phyloP scores from a whole-genome alignment of 2,329 filamentous ascomycete species.

The Leptographium wingfieldii region DNA sequence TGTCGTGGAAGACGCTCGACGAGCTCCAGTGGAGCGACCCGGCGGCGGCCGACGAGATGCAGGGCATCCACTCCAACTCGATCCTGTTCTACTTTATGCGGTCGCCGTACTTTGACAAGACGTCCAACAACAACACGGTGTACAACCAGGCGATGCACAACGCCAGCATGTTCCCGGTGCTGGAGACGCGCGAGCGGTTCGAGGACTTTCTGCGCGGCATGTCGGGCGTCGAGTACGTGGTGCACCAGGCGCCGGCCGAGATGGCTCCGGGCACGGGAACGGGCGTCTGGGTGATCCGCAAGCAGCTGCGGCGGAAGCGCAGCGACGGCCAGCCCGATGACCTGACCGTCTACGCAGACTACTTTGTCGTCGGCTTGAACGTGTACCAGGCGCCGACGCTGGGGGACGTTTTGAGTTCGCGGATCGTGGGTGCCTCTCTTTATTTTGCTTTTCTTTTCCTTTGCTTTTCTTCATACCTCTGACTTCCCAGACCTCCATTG shows the following conservation, averaged over 20 bases:
- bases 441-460: background rate
- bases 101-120: slow-evolving; percentile 56
- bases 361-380: slow-evolving; percentile 53
- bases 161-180: slow-evolving; percentile 40
- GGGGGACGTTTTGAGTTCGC: slow-evolving; percentile 44
- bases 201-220: slow-evolving; percentile 50
- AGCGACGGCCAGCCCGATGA: slow-evolving; percentile 33
- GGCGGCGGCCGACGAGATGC: slow-evolving; percentile 31
- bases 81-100: slow-evolving; percentile 56
- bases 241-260: slow-evolving; percentile 52
- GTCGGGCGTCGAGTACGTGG: slow-evolving; percentile 54
- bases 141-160: slow-evolving; percentile 51
- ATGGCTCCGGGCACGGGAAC: slow-evolving; percentile 47
- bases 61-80: slow-evolving; percentile 50
- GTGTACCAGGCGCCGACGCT: slow-evolving; percentile 54
- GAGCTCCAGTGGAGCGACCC: slow-evolving; percentile 55
- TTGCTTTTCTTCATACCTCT: slow-evolving; percentile 8
- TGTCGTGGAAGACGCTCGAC: slow-evolving; percentile 35
- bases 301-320: slow-evolving; percentile 50
- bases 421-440: slow-evolving; percentile 33
- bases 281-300: slow-evolving; percentile 57
- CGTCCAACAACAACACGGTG: slow-evolving; percentile 54
- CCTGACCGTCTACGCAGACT: slow-evolving; percentile 44
- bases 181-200: slow-evolving; percentile 50
- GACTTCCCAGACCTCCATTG: slow-evolving; percentile 35